Percentiles rank a stretch among this genome's conserved stretches.
Conservation (phyloP, 345 rosid genomes). For the Arabidopsis arenosa region DNA sequence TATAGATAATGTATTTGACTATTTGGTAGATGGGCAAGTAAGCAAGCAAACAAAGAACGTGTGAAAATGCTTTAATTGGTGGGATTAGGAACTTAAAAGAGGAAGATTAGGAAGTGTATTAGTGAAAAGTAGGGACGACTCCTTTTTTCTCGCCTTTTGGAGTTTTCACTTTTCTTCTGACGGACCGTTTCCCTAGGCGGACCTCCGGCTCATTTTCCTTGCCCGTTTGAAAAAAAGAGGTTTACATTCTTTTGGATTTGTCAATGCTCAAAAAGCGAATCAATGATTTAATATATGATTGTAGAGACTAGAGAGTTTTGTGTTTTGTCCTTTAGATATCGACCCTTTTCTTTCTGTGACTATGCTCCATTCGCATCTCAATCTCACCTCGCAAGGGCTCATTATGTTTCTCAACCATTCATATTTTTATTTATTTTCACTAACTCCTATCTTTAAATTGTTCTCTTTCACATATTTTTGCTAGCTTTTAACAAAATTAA, state of each 20-base stretch:
- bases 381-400: neutral
- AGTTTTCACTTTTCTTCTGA: constrained; percentile 33
- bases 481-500: neutral
- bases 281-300: constrained; percentile 45
- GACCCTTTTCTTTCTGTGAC: constrained; percentile 40
- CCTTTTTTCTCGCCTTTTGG: constrained; percentile 17
- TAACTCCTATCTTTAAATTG: neutral
- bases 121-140: constrained; percentile 4
- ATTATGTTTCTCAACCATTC: constrained; percentile 34
- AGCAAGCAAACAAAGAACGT: constrained; percentile 25
- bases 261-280: constrained; percentile 34
- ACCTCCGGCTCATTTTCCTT: constrained; percentile 35
- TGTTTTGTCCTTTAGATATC: constrained; percentile 42
- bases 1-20: neutral
- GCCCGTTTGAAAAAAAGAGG: constrained; percentile 35
- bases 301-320: constrained; percentile 8
- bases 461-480: neutral
- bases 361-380: constrained; percentile 38
- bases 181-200: constrained; percentile 41
- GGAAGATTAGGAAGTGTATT: neutral
- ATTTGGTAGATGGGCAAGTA: neutral
- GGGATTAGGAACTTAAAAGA: neutral
- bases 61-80: constrained; percentile 21
- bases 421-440: neutral
- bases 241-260: constrained; percentile 9